Conservation (phyloP, 129 eudicot species). For the Flaveria bidentis region DNA sequence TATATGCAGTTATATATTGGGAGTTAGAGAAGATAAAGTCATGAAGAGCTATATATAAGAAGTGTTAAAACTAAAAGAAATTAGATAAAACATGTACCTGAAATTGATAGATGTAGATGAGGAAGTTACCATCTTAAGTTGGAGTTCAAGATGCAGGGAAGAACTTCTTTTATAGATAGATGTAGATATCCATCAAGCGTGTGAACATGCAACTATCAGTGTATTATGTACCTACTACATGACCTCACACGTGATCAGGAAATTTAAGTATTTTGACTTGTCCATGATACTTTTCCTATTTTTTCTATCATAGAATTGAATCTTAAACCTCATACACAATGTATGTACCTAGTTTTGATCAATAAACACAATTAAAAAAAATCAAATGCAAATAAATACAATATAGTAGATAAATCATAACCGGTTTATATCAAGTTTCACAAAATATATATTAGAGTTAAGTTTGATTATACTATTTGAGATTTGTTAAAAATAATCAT, state of each 20-base stretch:
- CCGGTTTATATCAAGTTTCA: too few species aligned
- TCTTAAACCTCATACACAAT: too few species aligned
- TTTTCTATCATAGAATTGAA: neutral
- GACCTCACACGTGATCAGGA: constrained; percentile 12
- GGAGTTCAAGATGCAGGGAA: constrained; percentile 13
- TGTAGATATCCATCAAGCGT: constrained; percentile 25
- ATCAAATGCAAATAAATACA: too few species aligned
- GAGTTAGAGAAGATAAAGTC: neutral
- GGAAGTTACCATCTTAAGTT: constrained; percentile 12
- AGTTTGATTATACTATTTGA: too few species aligned
- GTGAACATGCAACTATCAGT: constrained; percentile 24
- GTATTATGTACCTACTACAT: constrained; percentile 37
- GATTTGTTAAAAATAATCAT: too few species aligned
- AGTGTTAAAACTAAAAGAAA: neutral
- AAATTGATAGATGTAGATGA: neutral
- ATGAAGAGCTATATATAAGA: neutral
- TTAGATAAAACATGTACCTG: constrained; percentile 10
- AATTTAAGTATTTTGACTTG: neutral
- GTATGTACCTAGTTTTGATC: too few species aligned
- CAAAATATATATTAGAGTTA: too few species aligned
- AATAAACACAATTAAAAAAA: too few species aligned
- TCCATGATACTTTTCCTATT: neutral
- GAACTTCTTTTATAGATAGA: constrained; percentile 39
- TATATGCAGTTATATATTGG: neutral
- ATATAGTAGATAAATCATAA: too few species aligned